Conservation (phyloP, 306 rosid genomes). For the Lotus japonicus region DNA sequence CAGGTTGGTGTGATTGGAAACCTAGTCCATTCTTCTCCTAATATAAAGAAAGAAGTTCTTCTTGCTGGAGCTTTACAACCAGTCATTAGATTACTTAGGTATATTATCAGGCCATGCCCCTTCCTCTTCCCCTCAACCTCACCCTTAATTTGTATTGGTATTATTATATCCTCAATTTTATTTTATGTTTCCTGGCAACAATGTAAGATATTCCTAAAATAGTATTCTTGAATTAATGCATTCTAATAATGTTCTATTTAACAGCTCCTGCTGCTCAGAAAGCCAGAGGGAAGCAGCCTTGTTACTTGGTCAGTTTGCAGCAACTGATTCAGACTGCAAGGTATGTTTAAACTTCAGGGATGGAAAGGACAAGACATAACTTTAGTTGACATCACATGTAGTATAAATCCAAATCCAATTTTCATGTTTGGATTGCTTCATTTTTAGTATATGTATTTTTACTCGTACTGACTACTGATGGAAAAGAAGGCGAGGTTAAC, state of each 20-base stretch:
- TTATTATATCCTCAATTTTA: not conserved
- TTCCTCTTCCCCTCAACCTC: not conserved
- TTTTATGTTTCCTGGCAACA: not conserved
- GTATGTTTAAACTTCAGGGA: conserved; percentile 28
- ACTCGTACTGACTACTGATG: not conserved
- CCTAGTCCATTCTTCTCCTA: conserved; percentile 94
- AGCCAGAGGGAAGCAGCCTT: conserved; percentile 99
- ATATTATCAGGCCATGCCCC: not conserved
- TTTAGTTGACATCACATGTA: not conserved
- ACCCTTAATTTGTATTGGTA: not conserved
- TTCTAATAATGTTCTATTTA: conserved; percentile 19
- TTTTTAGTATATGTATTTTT: not conserved
- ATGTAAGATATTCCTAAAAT: not conserved
- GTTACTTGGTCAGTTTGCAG: conserved; percentile 97
- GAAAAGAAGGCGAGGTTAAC: not conserved
- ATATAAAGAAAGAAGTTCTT: conserved; percentile 93
- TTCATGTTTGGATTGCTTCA: not conserved
- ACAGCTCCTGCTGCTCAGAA: conserved; percentile 93
- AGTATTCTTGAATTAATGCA: not conserved
- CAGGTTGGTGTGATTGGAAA: conserved; percentile 99
- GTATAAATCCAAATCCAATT: not conserved
- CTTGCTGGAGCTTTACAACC: conserved; percentile 97
- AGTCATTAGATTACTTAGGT: conserved; percentile 95
- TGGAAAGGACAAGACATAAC: not conserved
- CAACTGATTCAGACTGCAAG: conserved; percentile 98